Evolutionary conservation across 1,284 basidiomycete species (phyloP), one percentile per base, ranked within the genome.

Genomic region (Sanghuangporus baumii): DNA sequence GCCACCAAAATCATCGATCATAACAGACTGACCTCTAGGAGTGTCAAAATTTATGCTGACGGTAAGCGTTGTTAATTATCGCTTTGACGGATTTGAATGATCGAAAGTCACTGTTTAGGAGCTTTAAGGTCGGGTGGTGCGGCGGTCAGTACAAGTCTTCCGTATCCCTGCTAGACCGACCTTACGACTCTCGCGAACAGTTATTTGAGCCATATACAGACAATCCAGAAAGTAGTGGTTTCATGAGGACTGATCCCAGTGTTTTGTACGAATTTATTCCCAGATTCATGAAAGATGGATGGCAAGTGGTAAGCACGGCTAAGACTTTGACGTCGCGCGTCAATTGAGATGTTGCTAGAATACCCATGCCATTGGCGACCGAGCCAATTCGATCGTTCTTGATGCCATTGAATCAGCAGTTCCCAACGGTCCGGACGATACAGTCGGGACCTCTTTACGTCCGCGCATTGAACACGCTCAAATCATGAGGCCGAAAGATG

Each of bases 391-490:
- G 34, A 80, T 94, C 47, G 88, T 96, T 11, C 75, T 97, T 34
- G 86, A 95, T 71, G 86, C 87, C 0, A 94, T 95, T 67, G 91
- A 94, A 73, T 48, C 60, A n/a, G 77, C 79, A 16, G 31, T 57
- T 8, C 18, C 37, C 12, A 58, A 62, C 8, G 82, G 86, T 1
- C 73, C 92, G 51, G 72, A 79, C 55, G 80, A 81, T 26, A 78
- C 77, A 20, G 82, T 88, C 68, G 82, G 88, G 12, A 79, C 80
- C 38, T 80, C 83, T n/a, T 75, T 87, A 51, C 80, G 94, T 46
- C 88, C 92, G 56, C 84, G 95, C 23, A 81, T 97, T 31, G 96
- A 98, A 71, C 95, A 98, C 73, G 89, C 94, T 0, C 95, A 98
- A 74, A 94, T 97, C 62, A 79, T 96, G 76, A 81, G 82, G 0